Base-by-base conservation (phyloP, 2,329 filamentous ascomycete genomes). In the Colletotrichum somersetense region DNA sequence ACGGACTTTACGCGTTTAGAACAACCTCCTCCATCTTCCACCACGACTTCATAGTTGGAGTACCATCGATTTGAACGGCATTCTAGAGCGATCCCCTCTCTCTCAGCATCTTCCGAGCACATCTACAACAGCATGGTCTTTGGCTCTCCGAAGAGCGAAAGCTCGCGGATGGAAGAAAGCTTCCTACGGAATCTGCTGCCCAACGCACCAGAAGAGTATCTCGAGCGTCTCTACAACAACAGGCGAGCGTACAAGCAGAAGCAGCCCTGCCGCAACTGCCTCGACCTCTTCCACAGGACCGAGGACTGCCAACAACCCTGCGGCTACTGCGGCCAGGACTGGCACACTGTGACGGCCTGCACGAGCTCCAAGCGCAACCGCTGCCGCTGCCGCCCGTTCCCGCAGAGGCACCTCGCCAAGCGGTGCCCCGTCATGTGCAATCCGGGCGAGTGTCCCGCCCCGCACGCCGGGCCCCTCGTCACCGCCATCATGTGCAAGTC, bases 351-450 rank as follows among this genome's bases (percentile, higher is more conserved):
- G 71, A 7, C 53, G 73, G 6, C 12, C 3, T 84, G 82, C 67
- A 73, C 77, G 10, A 73, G 81, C 14, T 75, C 80, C 55, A 72
- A 62, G n/a, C 74, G 73, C 5, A 81, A 80, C 71, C 77, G 81
- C 26, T 84, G 83, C 74, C 83, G 83, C 75, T 83, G 82, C 74
- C 62, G 72, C 35, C 77, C 81, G 1, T 84, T 83, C 68, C 82
- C 83, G 1, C 79, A 80, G 48, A 80, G 75, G 52, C 82, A 84
- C 72, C 75, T 77, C 20, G 78, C 79, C 20, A 73, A 71, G 3
- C 66, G 76, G 3, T 84, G 82, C 71, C 67, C 72, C n/a, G 67
- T 81, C 5, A 74, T 75, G 4, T 83, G 81, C 74, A 80, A 77
- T 50, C 79, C 79, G 33, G 61, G 46, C 52, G 67, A 71, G 16